phyloP scores from a whole-genome alignment of 345 rosid genomes.

The Atalantia buxifolia region DNA sequence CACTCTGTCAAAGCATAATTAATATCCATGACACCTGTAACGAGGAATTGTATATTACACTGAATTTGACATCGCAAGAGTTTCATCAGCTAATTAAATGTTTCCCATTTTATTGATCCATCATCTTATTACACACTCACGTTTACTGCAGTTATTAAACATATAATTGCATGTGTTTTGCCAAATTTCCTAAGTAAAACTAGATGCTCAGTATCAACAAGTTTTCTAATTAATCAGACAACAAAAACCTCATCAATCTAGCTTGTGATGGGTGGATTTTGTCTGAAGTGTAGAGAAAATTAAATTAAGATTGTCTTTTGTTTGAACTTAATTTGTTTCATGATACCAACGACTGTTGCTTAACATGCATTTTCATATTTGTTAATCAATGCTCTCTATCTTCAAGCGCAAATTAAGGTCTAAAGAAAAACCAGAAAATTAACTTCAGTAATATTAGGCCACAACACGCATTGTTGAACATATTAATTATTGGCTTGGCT shows the following conservation, averaged over 20 bases:
- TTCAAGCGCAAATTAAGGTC: background rate
- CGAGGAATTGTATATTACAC: conserved; percentile 12
- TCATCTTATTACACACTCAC: background rate
- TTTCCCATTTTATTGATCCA: background rate
- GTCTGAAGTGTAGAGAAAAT: no score
- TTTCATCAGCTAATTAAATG: conserved; percentile 4
- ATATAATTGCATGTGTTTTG: conserved; percentile 7
- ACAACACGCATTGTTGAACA: background rate
- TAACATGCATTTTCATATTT: background rate
- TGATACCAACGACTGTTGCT: background rate
- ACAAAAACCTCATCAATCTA: no score
- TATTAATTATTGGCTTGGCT: background rate
- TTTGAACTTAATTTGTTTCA: background rate
- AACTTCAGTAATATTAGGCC: background rate
- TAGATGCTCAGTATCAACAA: background rate
- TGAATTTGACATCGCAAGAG: conserved; percentile 22
- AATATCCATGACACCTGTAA: background rate
- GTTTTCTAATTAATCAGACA: background rate
- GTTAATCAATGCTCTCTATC: background rate
- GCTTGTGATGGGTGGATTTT: no score
- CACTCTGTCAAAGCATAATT: background rate
- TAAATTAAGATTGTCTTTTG: background rate
- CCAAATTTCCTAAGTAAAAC: background rate
- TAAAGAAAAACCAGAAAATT: background rate
- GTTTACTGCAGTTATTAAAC: background rate